phyloP scores from a whole-genome alignment of 2,329 filamentous ascomycete genomes.

The Alternaria hordeiaustralica region DNA sequence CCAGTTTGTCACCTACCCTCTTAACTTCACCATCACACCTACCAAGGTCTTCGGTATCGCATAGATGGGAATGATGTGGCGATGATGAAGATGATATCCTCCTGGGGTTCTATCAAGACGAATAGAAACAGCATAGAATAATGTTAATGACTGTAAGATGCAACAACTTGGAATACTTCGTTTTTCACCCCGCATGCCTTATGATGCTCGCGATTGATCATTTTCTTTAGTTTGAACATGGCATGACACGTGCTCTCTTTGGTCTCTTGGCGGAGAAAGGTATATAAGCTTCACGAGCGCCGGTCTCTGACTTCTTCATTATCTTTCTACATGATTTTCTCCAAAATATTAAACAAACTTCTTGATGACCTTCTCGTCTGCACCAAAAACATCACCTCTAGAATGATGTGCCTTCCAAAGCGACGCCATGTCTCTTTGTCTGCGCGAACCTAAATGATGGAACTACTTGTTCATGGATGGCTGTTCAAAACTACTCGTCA shows the following conservation, averaged over 20 bases:
- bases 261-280: neutral
- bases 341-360: too few relatives aligned
- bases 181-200: neutral
- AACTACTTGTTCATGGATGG: neutral
- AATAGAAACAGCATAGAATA: neutral
- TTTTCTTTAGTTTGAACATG: neutral
- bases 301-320: neutral
- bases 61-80: neutral
- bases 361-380: neutral
- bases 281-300: neutral
- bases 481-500: neutral
- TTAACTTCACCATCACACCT: conserved; percentile 21
- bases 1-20: conserved; percentile 16
- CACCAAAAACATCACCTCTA: too few relatives aligned
- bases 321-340: neutral
- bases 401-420: too few relatives aligned
- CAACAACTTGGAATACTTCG: neutral
- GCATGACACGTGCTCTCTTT: neutral
- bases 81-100: neutral
- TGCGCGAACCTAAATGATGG: neutral
- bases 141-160: neutral
- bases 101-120: fast-evolving
- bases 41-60: conserved; percentile 11
- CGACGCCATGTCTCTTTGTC: too few relatives aligned
- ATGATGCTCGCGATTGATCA: neutral